These are phyloP conservation scores for Mucor velutinosus DNA, from an alignment of 371 early-diverging fungal genomes.

Conservation along the genomic window DNA sequence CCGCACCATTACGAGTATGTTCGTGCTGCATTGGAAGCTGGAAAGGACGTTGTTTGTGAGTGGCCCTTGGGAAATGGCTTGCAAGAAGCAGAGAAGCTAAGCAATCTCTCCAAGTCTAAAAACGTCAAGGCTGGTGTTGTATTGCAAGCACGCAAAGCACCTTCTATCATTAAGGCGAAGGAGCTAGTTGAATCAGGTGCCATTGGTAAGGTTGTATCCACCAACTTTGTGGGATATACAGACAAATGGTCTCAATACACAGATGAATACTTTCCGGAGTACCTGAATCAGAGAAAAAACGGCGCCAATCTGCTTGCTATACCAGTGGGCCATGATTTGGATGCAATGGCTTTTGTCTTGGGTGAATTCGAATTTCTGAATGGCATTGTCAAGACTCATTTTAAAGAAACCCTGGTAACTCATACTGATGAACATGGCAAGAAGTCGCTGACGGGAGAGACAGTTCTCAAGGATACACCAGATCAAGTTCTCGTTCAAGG, in stretches of 20 bases:
- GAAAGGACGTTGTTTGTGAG: conserved; percentile 1
- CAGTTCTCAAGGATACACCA: neutral
- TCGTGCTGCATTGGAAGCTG: neutral
- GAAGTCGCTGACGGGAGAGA: neutral
- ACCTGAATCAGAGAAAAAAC: neutral
- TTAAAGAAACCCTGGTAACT: neutral
- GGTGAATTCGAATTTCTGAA: conserved; percentile 5
- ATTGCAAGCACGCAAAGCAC: conserved; percentile 8
- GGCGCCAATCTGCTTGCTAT: neutral
- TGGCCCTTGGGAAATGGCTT: neutral
- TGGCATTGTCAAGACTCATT: neutral
- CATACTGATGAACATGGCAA: neutral
- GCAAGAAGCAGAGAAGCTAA: conserved; percentile 3
- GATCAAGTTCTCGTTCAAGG: conserved; percentile 7
- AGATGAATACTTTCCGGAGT: neutral
- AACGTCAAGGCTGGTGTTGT: conserved; percentile 4
- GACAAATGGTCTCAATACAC: neutral
- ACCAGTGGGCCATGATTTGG: neutral
- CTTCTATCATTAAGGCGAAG: conserved; percentile 4
- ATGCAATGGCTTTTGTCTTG: conserved; percentile 2
- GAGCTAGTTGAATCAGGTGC: conserved; percentile 9
- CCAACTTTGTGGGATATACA: neutral
- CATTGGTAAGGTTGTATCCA: neutral
- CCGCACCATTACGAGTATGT: neutral
- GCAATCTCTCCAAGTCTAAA: neutral